Evolutionary conservation across 1,284 basidiomycete species (phyloP).

Genomic region (Ganoderma sp.): DNA sequence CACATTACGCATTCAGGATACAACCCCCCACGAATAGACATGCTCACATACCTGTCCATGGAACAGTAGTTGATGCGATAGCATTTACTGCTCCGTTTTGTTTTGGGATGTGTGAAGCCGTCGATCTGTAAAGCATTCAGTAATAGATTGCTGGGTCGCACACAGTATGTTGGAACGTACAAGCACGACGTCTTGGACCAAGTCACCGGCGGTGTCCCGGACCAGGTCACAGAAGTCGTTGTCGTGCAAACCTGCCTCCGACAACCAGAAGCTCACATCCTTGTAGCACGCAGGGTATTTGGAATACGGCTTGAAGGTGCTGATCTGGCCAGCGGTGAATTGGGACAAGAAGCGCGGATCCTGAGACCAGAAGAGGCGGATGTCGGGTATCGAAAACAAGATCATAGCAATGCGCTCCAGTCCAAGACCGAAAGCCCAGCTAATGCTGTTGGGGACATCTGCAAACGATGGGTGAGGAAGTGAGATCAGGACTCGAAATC

Average conservation of each 20-base stretch:
- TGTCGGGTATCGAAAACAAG: conserved; percentile 96
- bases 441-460: conserved; percentile 86
- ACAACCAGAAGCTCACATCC: conserved; percentile 92
- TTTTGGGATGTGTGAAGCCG: conserved; percentile 91
- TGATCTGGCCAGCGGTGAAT: conserved; percentile 80
- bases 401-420: conserved; percentile 99
- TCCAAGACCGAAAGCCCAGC: conserved; percentile 98
- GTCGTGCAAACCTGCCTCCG: conserved; percentile 74
- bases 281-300: conserved; percentile 90
- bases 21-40: neutral
- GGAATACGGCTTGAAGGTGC: conserved; percentile 86
- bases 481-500: conserved; percentile 11
- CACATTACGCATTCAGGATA: conserved; percentile 21
- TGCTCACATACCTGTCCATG: conserved; percentile 81
- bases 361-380: conserved; percentile 97
- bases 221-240: conserved; percentile 98
- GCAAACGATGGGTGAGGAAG: conserved; percentile 10
- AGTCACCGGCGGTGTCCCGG: conserved; percentile 88
- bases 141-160: neutral
- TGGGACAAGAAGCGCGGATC: conserved; percentile 91
- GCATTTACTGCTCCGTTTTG: conserved; percentile 79
- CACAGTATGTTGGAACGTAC: conserved; percentile 49
- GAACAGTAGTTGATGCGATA: conserved; percentile 95
- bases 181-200: conserved; percentile 90
- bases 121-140: conserved; percentile 72